Evolutionary conservation across 495 filamentous ascomycete species (phyloP).

Genomic region (Talaromyces proteolyticus): DNA sequence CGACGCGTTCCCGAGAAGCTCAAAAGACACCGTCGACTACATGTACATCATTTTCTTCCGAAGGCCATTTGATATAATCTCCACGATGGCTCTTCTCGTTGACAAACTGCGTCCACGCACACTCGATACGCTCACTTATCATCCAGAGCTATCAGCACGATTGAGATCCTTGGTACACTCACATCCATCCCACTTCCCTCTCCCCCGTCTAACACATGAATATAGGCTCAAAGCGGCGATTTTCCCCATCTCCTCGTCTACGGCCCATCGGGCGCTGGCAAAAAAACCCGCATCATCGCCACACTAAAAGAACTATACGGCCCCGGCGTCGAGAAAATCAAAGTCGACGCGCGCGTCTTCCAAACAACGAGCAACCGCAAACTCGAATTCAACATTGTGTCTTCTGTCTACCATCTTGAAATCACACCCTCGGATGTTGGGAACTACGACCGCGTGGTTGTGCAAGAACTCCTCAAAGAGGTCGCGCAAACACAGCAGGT

Average conservation of each 20-base stretch:
- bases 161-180: conserved; percentile 74
- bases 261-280: conserved; percentile 91
- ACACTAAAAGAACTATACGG: conserved; percentile 90
- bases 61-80: background rate
- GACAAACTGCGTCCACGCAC: conserved; percentile 91
- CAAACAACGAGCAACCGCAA: conserved; percentile 94
- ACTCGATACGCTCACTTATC: conserved; percentile 82
- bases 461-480: conserved; percentile 95
- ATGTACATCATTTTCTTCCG: too few relatives aligned
- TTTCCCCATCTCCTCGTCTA: conserved; percentile 97
- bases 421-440: conserved; percentile 98
- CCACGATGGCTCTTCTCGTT: conserved; percentile 71
- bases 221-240: conserved; percentile 88
- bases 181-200: background rate
- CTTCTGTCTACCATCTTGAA: conserved; percentile 93
- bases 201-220: background rate
- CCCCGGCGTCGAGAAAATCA: conserved; percentile 92
- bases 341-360: conserved; percentile 93
- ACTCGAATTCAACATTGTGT: conserved; percentile 96
- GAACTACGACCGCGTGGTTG: conserved; percentile 87
- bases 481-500: conserved; percentile 98
- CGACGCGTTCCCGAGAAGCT: conserved; percentile 26
- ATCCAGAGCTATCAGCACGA: conserved; percentile 80
- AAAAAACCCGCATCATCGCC: conserved; percentile 94
- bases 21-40: background rate